Evolutionary conservation across 768 basidiomycete genomes (phyloP), one percentile per base, ranked within the genome.

Genomic region (Suillus plorans): DNA sequence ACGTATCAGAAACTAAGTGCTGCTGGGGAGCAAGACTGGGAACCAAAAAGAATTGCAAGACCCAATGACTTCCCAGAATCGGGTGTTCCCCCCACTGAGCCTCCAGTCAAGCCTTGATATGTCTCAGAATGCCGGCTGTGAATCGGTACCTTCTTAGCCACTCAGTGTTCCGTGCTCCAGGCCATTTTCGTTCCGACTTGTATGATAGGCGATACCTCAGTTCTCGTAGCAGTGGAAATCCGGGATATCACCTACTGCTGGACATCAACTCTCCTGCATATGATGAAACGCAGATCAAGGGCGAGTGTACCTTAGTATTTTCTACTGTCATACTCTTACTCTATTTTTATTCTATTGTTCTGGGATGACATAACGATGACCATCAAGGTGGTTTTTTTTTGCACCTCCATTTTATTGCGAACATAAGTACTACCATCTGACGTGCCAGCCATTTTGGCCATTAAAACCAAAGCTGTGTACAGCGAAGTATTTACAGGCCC

Each of bases 1-100:
- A 39, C 49, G n/a, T 28, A 37, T 47, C 71, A 91, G 92, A 88
- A 89, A 69, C 77, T 94, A 69, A 89, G 83, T 70, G 83, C 87
- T 5, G 77, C 80, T 37, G 78, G 82, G 4, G 84, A 88, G 60
- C 85, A 90, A 64, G 86, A 93, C 4, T 97, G 92, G 90, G 96
- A 99, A 69, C 89, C 89, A 55, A 91, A 91, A 70, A 82, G 96
- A 45, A 92, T 97, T 41, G 82, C 83, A 37, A 82, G 96, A 49
- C 93, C 95, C 4, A 86, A 87, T 45, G 96, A 95, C 20, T 78
- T 94, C n/a, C 93, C 94, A 1, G 95, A 97, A 74, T 97, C 94
- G 96, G 96, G 95, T 63, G 88, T 92, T 28, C 85, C 91, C 22
- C 92, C 93, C 4, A 79, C 85, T 3, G 85, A 85, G 72, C 83